A percentile compares a stretch with the other conserved stretches of the same genome.
Evolutionary conservation across 148 eudicot species (phyloP).

Genomic region (Silene latifolia): DNA sequence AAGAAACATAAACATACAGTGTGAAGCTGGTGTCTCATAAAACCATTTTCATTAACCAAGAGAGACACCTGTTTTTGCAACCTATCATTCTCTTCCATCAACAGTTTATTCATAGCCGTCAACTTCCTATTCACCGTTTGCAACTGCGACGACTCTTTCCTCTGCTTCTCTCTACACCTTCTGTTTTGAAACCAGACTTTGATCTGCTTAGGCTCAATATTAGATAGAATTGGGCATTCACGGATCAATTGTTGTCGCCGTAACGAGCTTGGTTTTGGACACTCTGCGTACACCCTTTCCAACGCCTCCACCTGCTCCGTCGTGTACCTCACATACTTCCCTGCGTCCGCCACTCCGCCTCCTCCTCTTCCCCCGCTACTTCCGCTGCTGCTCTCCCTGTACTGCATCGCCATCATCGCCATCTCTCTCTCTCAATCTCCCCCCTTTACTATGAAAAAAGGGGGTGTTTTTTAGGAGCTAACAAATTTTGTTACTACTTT

Average conservation of each 20-base stretch:
- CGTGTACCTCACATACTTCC: slow-evolving; percentile 83
- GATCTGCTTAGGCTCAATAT: slow-evolving; percentile 87
- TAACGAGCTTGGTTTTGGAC: slow-evolving; percentile 90
- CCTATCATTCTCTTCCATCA: slow-evolving; percentile 55
- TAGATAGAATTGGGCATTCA: slow-evolving; percentile 81
- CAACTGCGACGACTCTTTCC: slow-evolving; percentile 39
- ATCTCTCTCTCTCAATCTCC: no score
- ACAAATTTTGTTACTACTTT: no score
- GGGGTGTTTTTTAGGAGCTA: no score
- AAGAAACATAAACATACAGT: no score
- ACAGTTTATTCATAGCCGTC: slow-evolving; percentile 44
- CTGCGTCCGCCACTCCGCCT: slow-evolving; percentile 13
- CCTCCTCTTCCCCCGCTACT: no score
- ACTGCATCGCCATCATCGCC: no score
- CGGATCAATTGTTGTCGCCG: slow-evolving; percentile 86
- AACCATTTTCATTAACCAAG: slow-evolving; percentile 43
- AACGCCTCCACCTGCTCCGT: slow-evolving; percentile 96
- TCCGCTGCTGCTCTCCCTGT: no score
- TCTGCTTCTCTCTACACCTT: slow-evolving; percentile 55
- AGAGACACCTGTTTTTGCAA: slow-evolving; percentile 49
- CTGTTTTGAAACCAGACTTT: slow-evolving; percentile 96
- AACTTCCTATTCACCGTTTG: slow-evolving; percentile 41
- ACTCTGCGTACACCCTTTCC: slow-evolving; percentile 82
- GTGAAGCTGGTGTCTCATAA: slow-evolving; percentile 43
- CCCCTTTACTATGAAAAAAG: no score